These are phyloP conservation scores for Salix caprea DNA, from an alignment of 345 rosid species.

Conservation along the genomic window DNA sequence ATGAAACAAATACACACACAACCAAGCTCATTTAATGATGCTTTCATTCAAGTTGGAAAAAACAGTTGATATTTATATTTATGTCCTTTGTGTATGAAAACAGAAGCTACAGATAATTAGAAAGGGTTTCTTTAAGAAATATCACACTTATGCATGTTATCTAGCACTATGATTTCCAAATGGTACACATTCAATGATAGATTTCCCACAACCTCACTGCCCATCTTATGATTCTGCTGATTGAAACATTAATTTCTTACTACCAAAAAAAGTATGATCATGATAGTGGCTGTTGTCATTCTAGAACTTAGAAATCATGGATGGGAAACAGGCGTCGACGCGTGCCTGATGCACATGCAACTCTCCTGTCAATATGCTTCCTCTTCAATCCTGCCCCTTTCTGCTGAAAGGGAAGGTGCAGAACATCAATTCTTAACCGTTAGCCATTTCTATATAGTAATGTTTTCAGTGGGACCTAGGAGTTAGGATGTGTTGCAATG, in stretches of 20 bases:
- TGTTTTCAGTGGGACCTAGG: background rate
- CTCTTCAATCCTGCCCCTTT: background rate
- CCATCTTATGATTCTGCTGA: background rate
- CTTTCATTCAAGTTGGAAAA: background rate
- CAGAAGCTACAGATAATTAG: background rate
- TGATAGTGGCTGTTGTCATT: background rate
- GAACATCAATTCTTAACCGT: background rate
- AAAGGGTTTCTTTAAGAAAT: background rate
- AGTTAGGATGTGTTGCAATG: background rate
- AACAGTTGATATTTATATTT: no score
- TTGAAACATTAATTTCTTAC: background rate
- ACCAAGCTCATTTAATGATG: constrained; percentile 5
- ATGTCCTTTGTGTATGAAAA: background rate
- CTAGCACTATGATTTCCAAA: background rate
- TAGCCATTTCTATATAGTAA: background rate
- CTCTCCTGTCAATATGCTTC: background rate
- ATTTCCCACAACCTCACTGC: background rate
- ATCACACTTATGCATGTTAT: background rate
- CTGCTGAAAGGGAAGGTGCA: background rate
- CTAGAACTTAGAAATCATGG: background rate
- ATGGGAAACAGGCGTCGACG: background rate
- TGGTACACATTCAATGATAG: background rate
- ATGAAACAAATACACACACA: background rate
- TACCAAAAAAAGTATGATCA: background rate
- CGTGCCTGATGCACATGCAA: background rate